Evolutionary conservation across 192 early-diverging fungal genomes (phyloP).

Genomic region (Fimicolochytrium jonesii): DNA sequence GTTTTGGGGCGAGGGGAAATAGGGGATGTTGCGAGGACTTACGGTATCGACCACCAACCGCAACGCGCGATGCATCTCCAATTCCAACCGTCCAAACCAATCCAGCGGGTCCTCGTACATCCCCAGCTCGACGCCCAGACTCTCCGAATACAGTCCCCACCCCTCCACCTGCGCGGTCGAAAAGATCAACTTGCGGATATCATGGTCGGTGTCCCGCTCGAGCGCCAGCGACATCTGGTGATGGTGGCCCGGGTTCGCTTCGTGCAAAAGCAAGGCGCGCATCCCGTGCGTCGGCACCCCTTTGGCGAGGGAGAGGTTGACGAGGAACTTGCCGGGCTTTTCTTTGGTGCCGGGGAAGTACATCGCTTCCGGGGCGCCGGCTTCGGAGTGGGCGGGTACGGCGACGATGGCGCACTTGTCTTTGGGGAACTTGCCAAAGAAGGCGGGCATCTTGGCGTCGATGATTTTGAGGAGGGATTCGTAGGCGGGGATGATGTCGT

Average conservation of each 20-base stretch:
- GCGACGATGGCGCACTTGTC: constrained; percentile 20
- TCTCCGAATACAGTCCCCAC: constrained; percentile 36
- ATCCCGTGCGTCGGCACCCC: constrained; percentile 13
- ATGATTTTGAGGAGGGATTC: constrained; percentile 8
- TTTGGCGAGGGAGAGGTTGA: constrained; percentile 21
- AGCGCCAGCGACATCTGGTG: constrained; percentile 35
- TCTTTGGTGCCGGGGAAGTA: constrained; percentile 18
- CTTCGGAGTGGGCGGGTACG: constrained; percentile 20
- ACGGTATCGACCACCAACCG: constrained; percentile 42
- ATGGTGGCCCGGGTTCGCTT: constrained; percentile 39
- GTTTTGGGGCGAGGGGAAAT: no score
- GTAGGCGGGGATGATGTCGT: constrained; percentile 26
- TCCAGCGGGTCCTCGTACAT: constrained; percentile 30
- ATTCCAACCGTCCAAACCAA: constrained; percentile 31
- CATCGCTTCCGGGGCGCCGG: constrained; percentile 17
- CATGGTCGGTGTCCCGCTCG: constrained; percentile 24
- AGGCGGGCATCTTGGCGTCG: constrained; percentile 23
- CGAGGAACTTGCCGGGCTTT: constrained; percentile 10
- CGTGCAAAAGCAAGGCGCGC: constrained; percentile 27
- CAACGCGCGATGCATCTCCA: constrained; percentile 36
- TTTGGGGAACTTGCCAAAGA: constrained; percentile 30
- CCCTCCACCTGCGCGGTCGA: constrained; percentile 32
- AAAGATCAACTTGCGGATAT: constrained; percentile 21
- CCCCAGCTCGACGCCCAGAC: constrained; percentile 33
- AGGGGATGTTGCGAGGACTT: no score